Evolutionary conservation across 352 stramenopile species (phyloP).

Genomic region (Phytophthora brassicae): DNA sequence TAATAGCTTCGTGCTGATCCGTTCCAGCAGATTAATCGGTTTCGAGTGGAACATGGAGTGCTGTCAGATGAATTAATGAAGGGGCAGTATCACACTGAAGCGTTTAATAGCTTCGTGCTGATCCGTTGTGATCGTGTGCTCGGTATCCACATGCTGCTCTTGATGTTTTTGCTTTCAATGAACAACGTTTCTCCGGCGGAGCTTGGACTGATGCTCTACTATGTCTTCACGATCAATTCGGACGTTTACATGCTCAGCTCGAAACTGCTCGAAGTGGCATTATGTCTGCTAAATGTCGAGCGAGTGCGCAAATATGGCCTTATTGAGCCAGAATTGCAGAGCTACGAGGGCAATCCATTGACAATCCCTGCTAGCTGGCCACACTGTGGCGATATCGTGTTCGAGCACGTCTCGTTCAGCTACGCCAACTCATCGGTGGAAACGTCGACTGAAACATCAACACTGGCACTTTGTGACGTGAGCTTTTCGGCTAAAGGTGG

Average conservation of each 20-base stretch:
- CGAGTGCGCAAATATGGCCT: slow-evolving; percentile 47
- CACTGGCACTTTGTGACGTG: slow-evolving; percentile 49
- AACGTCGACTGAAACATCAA: slow-evolving; percentile 11
- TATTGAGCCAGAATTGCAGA: slow-evolving; percentile 31
- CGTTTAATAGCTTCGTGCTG: slow-evolving; percentile 38
- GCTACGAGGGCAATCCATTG: slow-evolving; percentile 15
- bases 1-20: slow-evolving; percentile 40
- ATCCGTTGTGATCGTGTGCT: slow-evolving; percentile 41
- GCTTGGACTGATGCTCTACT: slow-evolving; percentile 47
- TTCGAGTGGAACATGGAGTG: slow-evolving; percentile 35
- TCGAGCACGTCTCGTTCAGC: slow-evolving; percentile 40
- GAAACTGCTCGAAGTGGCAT: slow-evolving; percentile 30
- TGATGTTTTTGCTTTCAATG: slow-evolving; percentile 38
- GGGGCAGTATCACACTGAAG: slow-evolving; percentile 24
- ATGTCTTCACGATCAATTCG: slow-evolving; percentile 49
- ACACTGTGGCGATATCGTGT: slow-evolving; percentile 35
- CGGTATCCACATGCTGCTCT: slow-evolving; percentile 37
- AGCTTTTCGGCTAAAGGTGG: slow-evolving; percentile 46
- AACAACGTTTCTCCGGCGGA: slow-evolving; percentile 35
- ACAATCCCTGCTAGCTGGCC: slow-evolving; percentile 30
- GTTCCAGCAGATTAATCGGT: slow-evolving; percentile 28
- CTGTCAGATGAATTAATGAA: slow-evolving; percentile 39
- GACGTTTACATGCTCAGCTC: slow-evolving; percentile 37
- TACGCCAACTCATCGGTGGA: slow-evolving; percentile 13
- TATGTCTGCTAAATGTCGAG: slow-evolving; percentile 42